Conservation (phyloP, 371 early-diverging fungal species). For the Batrachochytrium dendrobatidis region DNA sequence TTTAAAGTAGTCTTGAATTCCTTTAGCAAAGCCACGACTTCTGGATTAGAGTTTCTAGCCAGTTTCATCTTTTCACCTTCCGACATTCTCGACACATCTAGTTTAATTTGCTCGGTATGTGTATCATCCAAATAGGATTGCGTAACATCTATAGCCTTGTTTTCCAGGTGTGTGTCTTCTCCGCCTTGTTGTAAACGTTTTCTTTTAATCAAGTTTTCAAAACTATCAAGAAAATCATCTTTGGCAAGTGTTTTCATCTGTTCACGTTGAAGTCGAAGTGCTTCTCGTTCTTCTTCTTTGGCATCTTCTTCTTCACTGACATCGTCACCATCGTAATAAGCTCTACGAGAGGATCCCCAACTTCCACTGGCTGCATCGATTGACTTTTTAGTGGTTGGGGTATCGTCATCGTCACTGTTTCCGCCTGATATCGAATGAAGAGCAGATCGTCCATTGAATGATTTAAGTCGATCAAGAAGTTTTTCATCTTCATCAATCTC, state of each 20-base stretch:
- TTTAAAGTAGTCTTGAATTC: slow-evolving; percentile 48
- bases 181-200: too few species aligned
- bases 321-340: slow-evolving; percentile 39
- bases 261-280: slow-evolving; percentile 76
- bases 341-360: slow-evolving; percentile 28
- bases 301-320: slow-evolving; percentile 40
- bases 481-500: slow-evolving; percentile 23
- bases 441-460: slow-evolving; percentile 11
- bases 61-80: slow-evolving; percentile 61
- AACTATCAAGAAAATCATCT: slow-evolving; percentile 78
- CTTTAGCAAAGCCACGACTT: slow-evolving; percentile 64
- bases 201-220: slow-evolving; percentile 20
- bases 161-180: slow-evolving; percentile 28
- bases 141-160: slow-evolving; percentile 7
- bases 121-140: slow-evolving; percentile 17
- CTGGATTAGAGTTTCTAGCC: slow-evolving; percentile 73
- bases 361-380: slow-evolving; percentile 15
- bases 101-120: slow-evolving; percentile 35
- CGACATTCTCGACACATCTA: slow-evolving; percentile 48
- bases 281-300: slow-evolving; percentile 87
- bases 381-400: slow-evolving; percentile 4
- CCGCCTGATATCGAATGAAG: slow-evolving; percentile 24
- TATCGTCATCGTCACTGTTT: slow-evolving; percentile 17
- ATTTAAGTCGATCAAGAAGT: slow-evolving; percentile 9
- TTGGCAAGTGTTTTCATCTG: slow-evolving; percentile 71